Evolutionary conservation across 2,329 filamentous ascomycete genomes (phyloP).

Genomic region (Fusarium buxicola): DNA sequence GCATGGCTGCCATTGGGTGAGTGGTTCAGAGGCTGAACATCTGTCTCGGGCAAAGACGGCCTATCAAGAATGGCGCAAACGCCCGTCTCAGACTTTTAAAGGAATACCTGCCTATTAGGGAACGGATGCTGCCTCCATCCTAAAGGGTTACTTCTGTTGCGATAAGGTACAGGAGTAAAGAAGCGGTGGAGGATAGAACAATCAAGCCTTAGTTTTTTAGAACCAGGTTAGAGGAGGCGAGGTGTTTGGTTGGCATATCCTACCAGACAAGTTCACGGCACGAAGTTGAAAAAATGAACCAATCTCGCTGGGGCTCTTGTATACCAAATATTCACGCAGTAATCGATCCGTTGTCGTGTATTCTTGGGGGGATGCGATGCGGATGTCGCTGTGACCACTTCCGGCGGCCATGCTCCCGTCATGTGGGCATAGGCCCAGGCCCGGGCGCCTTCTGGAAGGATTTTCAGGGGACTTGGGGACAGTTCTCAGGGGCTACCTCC

Average conservation of each 20-base stretch:
- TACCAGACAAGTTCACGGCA: neutral
- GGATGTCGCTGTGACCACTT: no score
- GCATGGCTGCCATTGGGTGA: neutral
- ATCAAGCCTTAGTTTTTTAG: no score
- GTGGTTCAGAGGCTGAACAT: neutral
- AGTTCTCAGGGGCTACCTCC: slow-evolving; percentile 28
- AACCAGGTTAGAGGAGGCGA: neutral
- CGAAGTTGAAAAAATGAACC: neutral
- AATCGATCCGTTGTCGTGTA: neutral
- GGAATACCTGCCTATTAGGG: neutral
- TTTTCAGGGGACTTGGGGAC: slow-evolving; percentile 29
- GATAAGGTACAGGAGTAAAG: neutral
- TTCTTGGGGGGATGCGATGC: no score
- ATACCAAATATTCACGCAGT: neutral
- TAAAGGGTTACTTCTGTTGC: no score
- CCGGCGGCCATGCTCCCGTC: neutral
- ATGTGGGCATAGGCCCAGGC: neutral
- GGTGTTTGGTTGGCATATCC: neutral
- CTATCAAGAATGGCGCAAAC: neutral
- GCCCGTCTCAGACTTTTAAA: neutral
- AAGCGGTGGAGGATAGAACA: no score
- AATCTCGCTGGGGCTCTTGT: neutral
- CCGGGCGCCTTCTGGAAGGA: slow-evolving; percentile 33
- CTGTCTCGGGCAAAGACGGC: neutral
- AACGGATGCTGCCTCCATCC: no score